Evolutionary conservation across 306 rosid genomes (phyloP), one percentile per base, ranked within the genome.

Genomic region (Rosa rugosa): DNA sequence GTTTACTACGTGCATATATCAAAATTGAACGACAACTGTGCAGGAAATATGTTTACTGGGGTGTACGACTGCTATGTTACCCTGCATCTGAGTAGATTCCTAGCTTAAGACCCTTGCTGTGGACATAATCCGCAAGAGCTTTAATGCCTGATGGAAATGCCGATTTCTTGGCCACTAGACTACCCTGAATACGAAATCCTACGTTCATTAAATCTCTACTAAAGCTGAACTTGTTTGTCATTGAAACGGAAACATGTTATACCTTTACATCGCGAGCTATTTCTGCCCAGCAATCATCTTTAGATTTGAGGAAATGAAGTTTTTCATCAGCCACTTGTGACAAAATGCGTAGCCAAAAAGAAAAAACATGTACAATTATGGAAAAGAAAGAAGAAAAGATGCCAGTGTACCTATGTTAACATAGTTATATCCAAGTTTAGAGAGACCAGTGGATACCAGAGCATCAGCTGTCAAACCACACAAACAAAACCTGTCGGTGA

Each of bases 251-350:
- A 42, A 78, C 74, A 62, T 53, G 59, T 53, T 22, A 14, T 84
- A 92, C 99, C 90, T 83, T 82, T 23, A 5, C 69, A 66, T 95
- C 99, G 23, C 99, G 87, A 83, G 84, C 75, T 42, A 89, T 25
- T 86, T 95, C 99, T 25, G 98, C 99, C 99, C 99, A 95, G 82
- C 99, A 95, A 86, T 93, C 99, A 91, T 95, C 99, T 95, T 80
- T 77, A 72, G 7, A 47, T 53, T 53, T 71, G 2, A 42, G 80
- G 69, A 36, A 34, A 45, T 71, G 73, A 75, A 49, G 64, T 11
- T 27, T 38, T 63, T 12, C 4, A 11, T 81, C 18, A 77, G 60
- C 42, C 8, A 47, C 47, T 36, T 56, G 25, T 5, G 75, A 31
- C 59, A 53, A 5, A 18, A 53, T 53, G 34, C 13, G 22, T n/a